Evolutionary conservation across 2,329 filamentous ascomycete genomes (phyloP), one percentile per base, ranked within the genome.

Genomic region (Cyclaneusma minus): DNA sequence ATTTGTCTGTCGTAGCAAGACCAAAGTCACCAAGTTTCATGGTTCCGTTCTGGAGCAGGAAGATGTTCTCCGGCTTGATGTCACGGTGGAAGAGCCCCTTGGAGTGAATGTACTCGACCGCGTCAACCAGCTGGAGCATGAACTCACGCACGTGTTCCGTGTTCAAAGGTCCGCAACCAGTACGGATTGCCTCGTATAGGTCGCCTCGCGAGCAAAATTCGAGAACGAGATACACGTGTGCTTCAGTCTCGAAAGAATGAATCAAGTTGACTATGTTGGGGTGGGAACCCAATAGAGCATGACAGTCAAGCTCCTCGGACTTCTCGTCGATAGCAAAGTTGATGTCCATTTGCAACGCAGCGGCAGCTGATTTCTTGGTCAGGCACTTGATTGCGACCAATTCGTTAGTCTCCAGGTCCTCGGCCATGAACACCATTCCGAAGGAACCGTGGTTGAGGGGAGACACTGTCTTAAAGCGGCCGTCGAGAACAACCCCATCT

Each of bases 61-160:
- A 95, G 52, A 98, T 93, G 62, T 98, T 98, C 64, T 98, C 89
- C 1, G 89, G 89, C 60, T 98, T 98, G 68, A 98, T 94, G 53
- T 98, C 89, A 34, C 89, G 81, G 49, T 98, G 89, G 51, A 84
- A 94, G 47, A 95, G 70, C 37, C 83, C 85, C 51, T 85, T 85
- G 36, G 68, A 66, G 52, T 98, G 89, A 55, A 93, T 83, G 54
- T 83, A 85, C 35, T 81, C 74, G 25, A 98, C 79, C 26, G 87
- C 82, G 48, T 81, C 76, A 28, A 98, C 69, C 17, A 98, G 70
- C 56, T 98, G 74, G 32, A 94, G 62, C 89, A 98, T 95, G 60
- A 95, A 94, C 38, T 82, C 80, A 38, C 89, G 82, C 33, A 98
- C 89, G 51, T 98, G 85, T 49, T 94, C 84, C 3, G 89, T 95